Percentiles rank a stretch among this genome's conserved stretches.
phyloP scores from a whole-genome alignment of 345 rosid genomes.

The Lumnitzera littorea region DNA sequence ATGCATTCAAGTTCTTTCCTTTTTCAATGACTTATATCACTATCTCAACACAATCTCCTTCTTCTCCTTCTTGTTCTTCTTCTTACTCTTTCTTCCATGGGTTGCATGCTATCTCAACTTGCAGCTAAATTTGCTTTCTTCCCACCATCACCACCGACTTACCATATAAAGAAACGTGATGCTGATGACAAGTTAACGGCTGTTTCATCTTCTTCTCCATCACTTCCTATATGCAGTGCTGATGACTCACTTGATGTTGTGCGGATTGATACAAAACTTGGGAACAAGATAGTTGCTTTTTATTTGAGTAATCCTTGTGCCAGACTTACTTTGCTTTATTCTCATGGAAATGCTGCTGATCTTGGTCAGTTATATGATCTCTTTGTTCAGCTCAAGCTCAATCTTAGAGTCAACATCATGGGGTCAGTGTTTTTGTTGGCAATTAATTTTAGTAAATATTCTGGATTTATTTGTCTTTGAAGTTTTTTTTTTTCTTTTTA shows the following conservation, averaged over 20 bases:
- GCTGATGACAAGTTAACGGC: constrained; percentile 24
- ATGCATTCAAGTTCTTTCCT: constrained; percentile 19
- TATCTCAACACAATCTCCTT: constrained; percentile 5
- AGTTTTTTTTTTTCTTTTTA: background rate
- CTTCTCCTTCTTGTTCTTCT: constrained; percentile 8
- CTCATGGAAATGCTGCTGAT: constrained; percentile 99
- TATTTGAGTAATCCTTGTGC: constrained; percentile 81
- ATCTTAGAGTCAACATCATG: constrained; percentile 92
- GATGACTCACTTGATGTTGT: constrained; percentile 82
- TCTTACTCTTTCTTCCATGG: constrained; percentile 35
- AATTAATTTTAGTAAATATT: background rate
- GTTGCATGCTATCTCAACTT: constrained; percentile 86
- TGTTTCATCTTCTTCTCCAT: constrained; percentile 58
- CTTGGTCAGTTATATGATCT: constrained; percentile 98
- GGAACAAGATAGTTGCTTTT: constrained; percentile 86
- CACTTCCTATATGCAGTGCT: constrained; percentile 52
- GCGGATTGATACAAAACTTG: constrained; percentile 57
- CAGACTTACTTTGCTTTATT: constrained; percentile 85
- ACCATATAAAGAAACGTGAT: constrained; percentile 58
- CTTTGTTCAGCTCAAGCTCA: constrained; percentile 93
- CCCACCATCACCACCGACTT: constrained; percentile 95
- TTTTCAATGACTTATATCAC: constrained; percentile 28
- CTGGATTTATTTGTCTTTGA: background rate
- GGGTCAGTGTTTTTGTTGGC: constrained; percentile 44
- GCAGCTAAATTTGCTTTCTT: constrained; percentile 98